These are phyloP conservation scores for Solanum dulcamara DNA, from an alignment of 257 asterid species.

Conservation along the genomic window DNA sequence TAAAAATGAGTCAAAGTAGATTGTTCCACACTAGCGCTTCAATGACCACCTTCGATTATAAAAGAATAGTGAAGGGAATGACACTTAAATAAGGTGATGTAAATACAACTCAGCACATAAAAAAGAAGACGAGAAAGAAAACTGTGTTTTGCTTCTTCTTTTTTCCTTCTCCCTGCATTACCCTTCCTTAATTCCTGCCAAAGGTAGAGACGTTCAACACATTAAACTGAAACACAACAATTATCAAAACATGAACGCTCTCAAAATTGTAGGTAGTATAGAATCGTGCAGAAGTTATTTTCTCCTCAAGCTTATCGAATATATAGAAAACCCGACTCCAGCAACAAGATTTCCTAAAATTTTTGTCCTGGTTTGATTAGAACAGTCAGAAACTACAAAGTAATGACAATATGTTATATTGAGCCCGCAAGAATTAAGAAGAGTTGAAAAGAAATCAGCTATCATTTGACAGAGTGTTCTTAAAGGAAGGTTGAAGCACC, in stretches of 20 bases:
- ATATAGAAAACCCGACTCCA: background rate
- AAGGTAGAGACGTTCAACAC: background rate
- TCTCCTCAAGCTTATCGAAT: background rate
- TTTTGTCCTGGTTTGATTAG: background rate
- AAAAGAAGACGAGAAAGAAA: background rate
- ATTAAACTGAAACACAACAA: background rate
- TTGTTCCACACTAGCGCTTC: background rate
- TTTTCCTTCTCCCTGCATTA: background rate
- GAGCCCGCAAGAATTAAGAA: background rate
- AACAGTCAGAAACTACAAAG: background rate
- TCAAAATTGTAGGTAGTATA: background rate
- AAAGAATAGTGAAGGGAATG: background rate
- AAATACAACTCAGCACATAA: background rate
- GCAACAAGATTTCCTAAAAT: background rate
- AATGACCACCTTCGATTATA: background rate
- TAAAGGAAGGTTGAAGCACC: slow-evolving; percentile 26
- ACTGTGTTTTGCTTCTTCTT: background rate
- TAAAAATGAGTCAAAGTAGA: background rate
- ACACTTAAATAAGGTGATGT: background rate
- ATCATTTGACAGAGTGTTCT: background rate
- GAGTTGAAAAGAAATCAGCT: background rate
- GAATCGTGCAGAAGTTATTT: background rate
- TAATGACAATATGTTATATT: background rate
- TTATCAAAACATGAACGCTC: background rate
- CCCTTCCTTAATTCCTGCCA: background rate